These are phyloP conservation scores for Cercophora newfieldiana DNA, from an alignment of 495 filamentous ascomycete species.

Conservation along the genomic window DNA sequence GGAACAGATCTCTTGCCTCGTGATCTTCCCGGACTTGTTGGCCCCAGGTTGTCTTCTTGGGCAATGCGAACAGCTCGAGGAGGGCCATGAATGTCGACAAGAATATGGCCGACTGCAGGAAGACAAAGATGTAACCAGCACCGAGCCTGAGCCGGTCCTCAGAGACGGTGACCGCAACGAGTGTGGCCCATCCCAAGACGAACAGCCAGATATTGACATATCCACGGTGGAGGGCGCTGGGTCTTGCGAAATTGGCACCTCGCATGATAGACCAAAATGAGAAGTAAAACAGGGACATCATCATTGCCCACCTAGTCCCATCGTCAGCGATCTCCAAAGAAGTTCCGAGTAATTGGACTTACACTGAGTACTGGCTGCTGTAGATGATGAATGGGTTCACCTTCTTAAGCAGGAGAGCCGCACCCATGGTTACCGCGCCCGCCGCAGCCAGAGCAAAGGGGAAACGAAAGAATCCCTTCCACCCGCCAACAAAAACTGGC, in stretches of 20 bases:
- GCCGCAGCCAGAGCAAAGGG: conserved; percentile 74
- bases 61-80: conserved; percentile 77
- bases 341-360: conserved; percentile 26
- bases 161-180: conserved; percentile 71
- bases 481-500: conserved; percentile 66
- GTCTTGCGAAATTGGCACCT: conserved; percentile 78
- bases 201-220: conserved; percentile 87
- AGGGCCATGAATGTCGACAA: conserved; percentile 71
- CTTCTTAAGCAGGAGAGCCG: conserved; percentile 75
- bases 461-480: conserved; percentile 80
- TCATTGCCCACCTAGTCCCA: conserved; percentile 69
- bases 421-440: conserved; percentile 65
- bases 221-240: conserved; percentile 78
- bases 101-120: conserved; percentile 75
- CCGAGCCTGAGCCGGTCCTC: conserved; percentile 71
- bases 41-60: conserved; percentile 66
- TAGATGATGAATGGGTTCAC: conserved; percentile 87
- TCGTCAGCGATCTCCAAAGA: conserved; percentile 24
- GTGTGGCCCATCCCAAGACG: conserved; percentile 65
- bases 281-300: conserved; percentile 77
- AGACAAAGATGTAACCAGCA: conserved; percentile 78
- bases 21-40: conserved; percentile 49
- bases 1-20: conserved; percentile 41
- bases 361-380: conserved; percentile 79
- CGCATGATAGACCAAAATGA: conserved; percentile 82